Conservation (phyloP, 441 rosid species). For the Arabidopsis lyrata region DNA sequence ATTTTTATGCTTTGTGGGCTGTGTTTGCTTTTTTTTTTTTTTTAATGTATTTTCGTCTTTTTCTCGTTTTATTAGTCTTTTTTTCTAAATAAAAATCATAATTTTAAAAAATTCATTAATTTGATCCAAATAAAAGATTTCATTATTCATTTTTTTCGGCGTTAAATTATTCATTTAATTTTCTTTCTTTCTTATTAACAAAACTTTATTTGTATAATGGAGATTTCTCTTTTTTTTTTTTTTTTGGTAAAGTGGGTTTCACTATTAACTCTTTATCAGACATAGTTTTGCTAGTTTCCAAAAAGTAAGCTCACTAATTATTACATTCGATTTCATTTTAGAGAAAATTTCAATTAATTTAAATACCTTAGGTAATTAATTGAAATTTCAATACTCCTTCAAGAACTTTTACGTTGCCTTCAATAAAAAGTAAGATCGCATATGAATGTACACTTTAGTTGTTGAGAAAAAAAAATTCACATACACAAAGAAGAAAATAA, state of each 20-base stretch:
- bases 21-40: constrained; percentile 21
- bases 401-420: not conserved
- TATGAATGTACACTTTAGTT: constrained; percentile 34
- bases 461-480: constrained; percentile 28
- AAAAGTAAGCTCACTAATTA: not conserved
- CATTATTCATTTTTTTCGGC: constrained; percentile 27
- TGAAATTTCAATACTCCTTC: not conserved
- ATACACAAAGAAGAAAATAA: not conserved
- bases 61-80: not conserved
- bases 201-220: not conserved
- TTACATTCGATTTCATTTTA: not conserved
- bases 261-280: not conserved
- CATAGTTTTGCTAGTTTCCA: constrained; percentile 15
- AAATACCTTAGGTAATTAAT: not conserved
- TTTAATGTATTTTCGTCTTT: constrained; percentile 7
- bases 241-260: not conserved
- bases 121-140: not conserved
- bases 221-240: not conserved
- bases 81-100: not conserved
- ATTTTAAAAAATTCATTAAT: no score
- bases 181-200: not conserved
- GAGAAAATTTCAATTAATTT: no score
- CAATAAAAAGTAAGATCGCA: constrained; percentile 16
- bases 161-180: not conserved
- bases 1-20: constrained; percentile 40